These are phyloP conservation scores for Thraustotheca clavata DNA, from an alignment of 352 stramenopile species.

Conservation along the genomic window DNA sequence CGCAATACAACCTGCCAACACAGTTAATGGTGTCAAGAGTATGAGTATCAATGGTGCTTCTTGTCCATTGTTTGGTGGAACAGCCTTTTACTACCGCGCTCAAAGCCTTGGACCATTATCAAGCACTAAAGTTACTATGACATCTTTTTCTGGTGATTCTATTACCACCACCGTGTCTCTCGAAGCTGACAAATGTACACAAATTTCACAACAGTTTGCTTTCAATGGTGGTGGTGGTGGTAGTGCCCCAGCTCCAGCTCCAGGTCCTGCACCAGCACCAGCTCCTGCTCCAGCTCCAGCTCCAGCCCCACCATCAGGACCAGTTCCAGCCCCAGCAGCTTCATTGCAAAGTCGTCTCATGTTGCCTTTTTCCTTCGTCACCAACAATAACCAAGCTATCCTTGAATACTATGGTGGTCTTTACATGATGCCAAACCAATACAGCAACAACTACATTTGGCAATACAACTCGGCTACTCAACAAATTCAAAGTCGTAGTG, in stretches of 20 bases:
- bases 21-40: constrained; percentile 32
- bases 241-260: not conserved
- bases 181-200: constrained; percentile 25
- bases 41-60: constrained; percentile 40
- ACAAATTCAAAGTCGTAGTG: constrained; percentile 23
- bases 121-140: constrained; percentile 25
- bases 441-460: constrained; percentile 67
- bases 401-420: not conserved
- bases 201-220: constrained; percentile 29
- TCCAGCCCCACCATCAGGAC: not conserved
- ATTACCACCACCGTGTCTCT: constrained; percentile 28
- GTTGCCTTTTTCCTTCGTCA: not conserved
- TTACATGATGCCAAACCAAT: constrained; percentile 31
- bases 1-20: constrained; percentile 52
- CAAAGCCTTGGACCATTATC: constrained; percentile 21
- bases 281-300: not conserved
- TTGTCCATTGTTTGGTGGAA: constrained; percentile 28
- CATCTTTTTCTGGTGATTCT: constrained; percentile 26
- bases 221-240: not conserved
- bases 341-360: not conserved
- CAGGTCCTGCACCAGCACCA: not conserved
- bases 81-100: constrained; percentile 38
- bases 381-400: not conserved
- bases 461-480: constrained; percentile 36
- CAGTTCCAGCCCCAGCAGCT: not conserved